These are phyloP conservation scores for Mycena metata DNA, from an alignment of 768 basidiomycete species.

Conservation along the genomic window DNA sequence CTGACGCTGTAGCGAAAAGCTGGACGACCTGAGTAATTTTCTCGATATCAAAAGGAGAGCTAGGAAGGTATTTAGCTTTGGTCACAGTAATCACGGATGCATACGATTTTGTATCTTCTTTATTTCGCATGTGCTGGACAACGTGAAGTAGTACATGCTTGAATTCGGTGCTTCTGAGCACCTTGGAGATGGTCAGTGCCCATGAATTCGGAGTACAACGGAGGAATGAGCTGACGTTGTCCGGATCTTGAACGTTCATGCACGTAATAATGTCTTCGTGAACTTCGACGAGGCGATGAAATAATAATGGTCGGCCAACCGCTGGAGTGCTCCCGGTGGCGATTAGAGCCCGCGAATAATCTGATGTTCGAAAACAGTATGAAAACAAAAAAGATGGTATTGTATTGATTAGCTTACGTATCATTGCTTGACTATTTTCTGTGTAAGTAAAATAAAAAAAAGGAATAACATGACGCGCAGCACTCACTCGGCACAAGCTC, in stretches of 20 bases:
- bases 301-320: slow-evolving; percentile 3
- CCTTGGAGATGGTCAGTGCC: not conserved
- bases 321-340: not conserved
- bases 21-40: slow-evolving; percentile 7
- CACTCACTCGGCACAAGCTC: slow-evolving; percentile 9
- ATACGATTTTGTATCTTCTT: slow-evolving; percentile 13
- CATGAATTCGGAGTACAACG: slow-evolving; percentile 1
- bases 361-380: slow-evolving; percentile 9
- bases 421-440: slow-evolving; percentile 9
- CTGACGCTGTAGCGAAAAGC: not conserved
- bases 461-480: not conserved
- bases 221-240: slow-evolving; percentile 1
- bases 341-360: slow-evolving; percentile 16
- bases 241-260: slow-evolving; percentile 1
- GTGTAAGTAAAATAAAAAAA: not conserved
- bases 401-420: not conserved
- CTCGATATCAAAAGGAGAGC: slow-evolving; percentile 10
- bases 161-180: slow-evolving; percentile 1
- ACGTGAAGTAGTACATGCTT: slow-evolving; percentile 7
- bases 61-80: slow-evolving; percentile 4
- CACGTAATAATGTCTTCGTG: slow-evolving; percentile 15
- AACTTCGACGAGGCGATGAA: not conserved
- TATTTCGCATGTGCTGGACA: slow-evolving; percentile 15
- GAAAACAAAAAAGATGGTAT: not conserved
- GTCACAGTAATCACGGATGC: slow-evolving; percentile 5